Conservation (phyloP, 2,329 filamentous ascomycete genomes). For the Aspergillus felis region DNA sequence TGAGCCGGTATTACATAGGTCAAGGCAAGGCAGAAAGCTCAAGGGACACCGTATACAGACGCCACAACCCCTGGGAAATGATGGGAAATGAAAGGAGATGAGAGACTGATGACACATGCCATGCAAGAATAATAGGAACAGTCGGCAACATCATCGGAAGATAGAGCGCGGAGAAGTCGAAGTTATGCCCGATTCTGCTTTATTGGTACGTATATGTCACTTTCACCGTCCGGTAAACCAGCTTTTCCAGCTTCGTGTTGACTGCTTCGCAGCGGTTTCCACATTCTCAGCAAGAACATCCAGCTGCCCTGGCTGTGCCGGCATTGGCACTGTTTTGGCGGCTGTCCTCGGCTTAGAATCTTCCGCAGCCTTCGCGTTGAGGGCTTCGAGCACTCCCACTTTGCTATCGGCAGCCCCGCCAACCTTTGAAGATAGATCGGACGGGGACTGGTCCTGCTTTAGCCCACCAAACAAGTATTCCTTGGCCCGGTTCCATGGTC, state of each 20-base stretch:
- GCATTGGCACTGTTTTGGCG: conserved; percentile 1
- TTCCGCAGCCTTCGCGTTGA: conserved; percentile 32
- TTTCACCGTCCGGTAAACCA: conserved; percentile 38
- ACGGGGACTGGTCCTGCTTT: conserved; percentile 30
- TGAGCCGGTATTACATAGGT: conserved; percentile 15
- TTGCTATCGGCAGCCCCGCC: conserved; percentile 15
- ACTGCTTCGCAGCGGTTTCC: conserved; percentile 33
- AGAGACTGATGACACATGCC: conserved; percentile 5
- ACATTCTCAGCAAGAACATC: conserved; percentile 34
- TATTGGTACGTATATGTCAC: background rate
- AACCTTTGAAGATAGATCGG: conserved; percentile 5
- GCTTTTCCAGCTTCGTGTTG: conserved; percentile 36
- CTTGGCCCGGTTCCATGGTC: conserved; percentile 37
- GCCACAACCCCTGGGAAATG: conserved; percentile 29
- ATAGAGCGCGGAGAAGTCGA: background rate
- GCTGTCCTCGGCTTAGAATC: conserved; percentile 15
- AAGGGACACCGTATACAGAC: conserved; percentile 20
- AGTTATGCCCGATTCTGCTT: background rate
- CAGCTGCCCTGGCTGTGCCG: conserved; percentile 24
- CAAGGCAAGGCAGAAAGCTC: conserved; percentile 16
- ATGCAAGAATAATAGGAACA: conserved; percentile 8
- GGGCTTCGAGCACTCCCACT: conserved; percentile 31
- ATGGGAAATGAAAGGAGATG: conserved; percentile 14
- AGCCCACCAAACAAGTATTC: conserved; percentile 36
- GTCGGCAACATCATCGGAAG: background rate